phyloP scores from a whole-genome alignment of 2,329 filamentous ascomycete species.

The Chaetomiaceae sp. region DNA sequence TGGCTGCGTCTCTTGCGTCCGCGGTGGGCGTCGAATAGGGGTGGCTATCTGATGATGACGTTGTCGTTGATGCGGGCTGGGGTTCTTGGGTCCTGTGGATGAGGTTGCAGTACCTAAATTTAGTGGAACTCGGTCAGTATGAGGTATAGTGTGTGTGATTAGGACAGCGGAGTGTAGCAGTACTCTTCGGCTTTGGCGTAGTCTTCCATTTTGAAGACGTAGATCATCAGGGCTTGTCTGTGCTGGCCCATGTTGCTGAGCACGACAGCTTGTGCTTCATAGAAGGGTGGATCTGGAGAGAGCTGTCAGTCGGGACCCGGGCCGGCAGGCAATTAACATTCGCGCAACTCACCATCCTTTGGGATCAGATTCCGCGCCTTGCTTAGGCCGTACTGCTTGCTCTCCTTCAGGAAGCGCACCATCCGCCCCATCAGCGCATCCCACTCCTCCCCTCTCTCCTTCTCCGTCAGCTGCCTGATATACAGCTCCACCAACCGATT shows the following conservation, averaged over 20 bases:
- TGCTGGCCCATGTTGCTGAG: conserved; percentile 94
- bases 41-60: neutral
- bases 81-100: conserved; percentile 62
- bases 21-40: too few relatives aligned
- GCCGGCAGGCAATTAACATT: neutral
- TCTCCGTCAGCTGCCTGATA: conserved; percentile 52
- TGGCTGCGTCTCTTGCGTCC: neutral
- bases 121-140: conserved; percentile 1
- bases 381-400: conserved; percentile 73
- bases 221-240: conserved; percentile 93
- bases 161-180: too few relatives aligned
- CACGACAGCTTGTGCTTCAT: conserved; percentile 83
- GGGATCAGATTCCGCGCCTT: conserved; percentile 75
- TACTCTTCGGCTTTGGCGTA: conserved; percentile 90
- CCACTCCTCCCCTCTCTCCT: conserved; percentile 44
- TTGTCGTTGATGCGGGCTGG: conserved; percentile 11
- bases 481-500: conserved; percentile 72
- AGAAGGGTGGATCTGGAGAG: conserved; percentile 70
- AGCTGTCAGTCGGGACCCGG: neutral
- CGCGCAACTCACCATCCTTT: conserved; percentile 60
- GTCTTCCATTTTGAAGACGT: conserved; percentile 89
- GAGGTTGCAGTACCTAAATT: conserved; percentile 80
- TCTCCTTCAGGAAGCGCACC: conserved; percentile 69
- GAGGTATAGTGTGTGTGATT: too few relatives aligned
- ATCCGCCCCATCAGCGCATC: conserved; percentile 61